Base-by-base conservation (phyloP, 371 early-diverging fungal species). In the Saksenaea oblongispora region DNA sequence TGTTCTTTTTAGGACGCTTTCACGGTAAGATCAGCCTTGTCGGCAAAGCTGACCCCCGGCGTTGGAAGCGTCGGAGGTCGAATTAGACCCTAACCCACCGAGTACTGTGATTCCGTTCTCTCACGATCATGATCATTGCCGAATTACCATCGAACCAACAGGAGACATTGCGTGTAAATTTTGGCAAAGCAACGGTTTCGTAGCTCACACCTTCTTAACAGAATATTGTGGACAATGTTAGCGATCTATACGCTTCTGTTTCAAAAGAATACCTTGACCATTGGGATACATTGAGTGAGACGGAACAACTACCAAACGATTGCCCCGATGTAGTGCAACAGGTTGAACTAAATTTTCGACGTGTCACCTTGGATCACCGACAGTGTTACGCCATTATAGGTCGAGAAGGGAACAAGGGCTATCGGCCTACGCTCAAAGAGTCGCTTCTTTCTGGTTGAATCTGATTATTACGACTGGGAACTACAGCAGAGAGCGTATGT, bases 391-490 rank as follows among this genome's bases (percentile, higher is more conserved):
- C n/a, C 51, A 36, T 28, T 39, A 34, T 61, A 83, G 83, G 81
- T 80, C 0, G 59, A 67, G 42, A 56, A 71, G 35, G 75, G 57
- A 14, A 78, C 58, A 28, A 56, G 57, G 51, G 44, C 44, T 10
- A 51, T 79, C 3, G 59, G 59, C 1, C 54, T 88, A 39, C 47
- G 56, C 13, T 47, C 67, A 27, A 54, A 70, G 24, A 67, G 77
- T 26, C 80, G 85, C 24, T 78, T 86, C 63, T 82, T 80, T 69
- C 78, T 74, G 31, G 90, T 90, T 0, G 84, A 86, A 47, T 35
- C 76, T 18, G 80, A 87, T 61, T 94, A 92, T 72, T 94, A 94
- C 72, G 71, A 79, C 2, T 93, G 93, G 93, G 78, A 86, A 34
- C 73, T 92, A 11, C 82, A 87, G 61, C 74, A 84, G 54, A 85